Base-by-base conservation (phyloP, 1,284 basidiomycete genomes). In the Cutaneotrichosporon arboriforme region DNA sequence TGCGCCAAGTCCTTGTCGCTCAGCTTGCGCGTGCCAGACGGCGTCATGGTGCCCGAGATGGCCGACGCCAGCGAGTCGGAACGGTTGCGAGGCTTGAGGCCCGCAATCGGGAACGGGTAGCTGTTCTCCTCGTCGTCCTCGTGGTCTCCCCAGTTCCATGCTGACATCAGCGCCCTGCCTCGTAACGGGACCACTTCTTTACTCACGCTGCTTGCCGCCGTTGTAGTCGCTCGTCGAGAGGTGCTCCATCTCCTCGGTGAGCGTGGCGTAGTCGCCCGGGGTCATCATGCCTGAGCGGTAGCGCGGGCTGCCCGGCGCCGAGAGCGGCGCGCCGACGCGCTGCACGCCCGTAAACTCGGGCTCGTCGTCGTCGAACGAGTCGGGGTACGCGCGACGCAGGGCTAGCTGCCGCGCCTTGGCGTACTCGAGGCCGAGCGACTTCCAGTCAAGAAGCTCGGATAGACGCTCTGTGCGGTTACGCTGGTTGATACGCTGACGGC, bases 401-500 rank as follows among this genome's bases (percentile, higher is more conserved):
- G 91, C 91, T 52, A 97, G 79, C 77, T 96, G 92, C 46, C 94
- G 80, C 35, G 90, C 88, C 79, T 97, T 98, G 70, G 87, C 86
- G 75, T 98, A 98, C 75, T 98, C 94, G 61, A 97, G 84, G 4
- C 94, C 94, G 22, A 98, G 78, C 65, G 92, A 90, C 80, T 98
- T 98, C 94, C 94, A 97, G 76, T 98, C 94, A 56, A 98, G 80
- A 52, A 98, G 75, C 41, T 94, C 94, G 46, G 84, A 87, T 4
- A 97, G 80, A 35, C 92, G 83, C 75, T 98, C 94, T 54, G 97
- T 94, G 50, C 94, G 85, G 79, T 97, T 98, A 43, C 93, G 87
- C 78, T 97, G 92, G 77, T 97, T 97, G 77, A 97, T 97, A 50
- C 94, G 83, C 77, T 97, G 94, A 52, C 94, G 82, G 40, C 94